A percentile compares a stretch with the other conserved stretches of the same genome.
Evolutionary conservation across 179 eudicot species (phyloP).

Genomic region (Vitellaria paradoxa): DNA sequence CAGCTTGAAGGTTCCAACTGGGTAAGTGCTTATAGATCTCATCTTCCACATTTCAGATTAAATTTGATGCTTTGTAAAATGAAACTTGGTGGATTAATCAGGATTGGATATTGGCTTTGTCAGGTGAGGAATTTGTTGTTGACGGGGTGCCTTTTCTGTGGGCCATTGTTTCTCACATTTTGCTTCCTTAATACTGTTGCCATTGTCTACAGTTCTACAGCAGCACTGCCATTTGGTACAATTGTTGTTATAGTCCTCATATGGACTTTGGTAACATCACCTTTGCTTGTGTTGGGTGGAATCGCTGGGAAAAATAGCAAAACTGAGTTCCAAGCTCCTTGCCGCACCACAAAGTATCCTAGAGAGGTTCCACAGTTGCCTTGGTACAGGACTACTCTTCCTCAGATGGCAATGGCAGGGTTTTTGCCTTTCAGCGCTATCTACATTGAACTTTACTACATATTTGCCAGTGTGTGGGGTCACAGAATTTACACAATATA

Average conservation of each 20-base stretch:
- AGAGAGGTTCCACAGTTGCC: constrained; percentile 21
- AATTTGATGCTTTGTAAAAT: not conserved
- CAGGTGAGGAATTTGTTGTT: constrained; percentile 22
- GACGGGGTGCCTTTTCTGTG: constrained; percentile 20
- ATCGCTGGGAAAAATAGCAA: constrained; percentile 26
- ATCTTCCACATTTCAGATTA: not conserved
- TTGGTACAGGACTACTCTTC: constrained; percentile 20
- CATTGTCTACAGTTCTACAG: constrained; percentile 16
- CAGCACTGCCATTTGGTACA: constrained; percentile 19
- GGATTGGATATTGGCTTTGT: not conserved
- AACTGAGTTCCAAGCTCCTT: constrained; percentile 22
- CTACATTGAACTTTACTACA: constrained; percentile 24
- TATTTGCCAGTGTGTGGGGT: constrained; percentile 24
- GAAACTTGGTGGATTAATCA: not conserved
- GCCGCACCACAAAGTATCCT: constrained; percentile 20
- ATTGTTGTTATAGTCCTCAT: constrained; percentile 19
- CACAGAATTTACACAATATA: constrained; percentile 18
- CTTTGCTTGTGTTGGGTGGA: constrained; percentile 24
- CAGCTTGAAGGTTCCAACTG: constrained; percentile 26
- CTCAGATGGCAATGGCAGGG: constrained; percentile 25
- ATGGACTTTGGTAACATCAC: constrained; percentile 23
- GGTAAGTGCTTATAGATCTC: constrained; percentile 10
- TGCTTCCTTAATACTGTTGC: constrained; percentile 21
- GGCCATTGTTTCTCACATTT: constrained; percentile 19
- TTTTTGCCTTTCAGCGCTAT: constrained; percentile 24